Evolutionary conservation across 345 rosid species (phyloP).

Genomic region (Raphanus raphanistrum): DNA sequence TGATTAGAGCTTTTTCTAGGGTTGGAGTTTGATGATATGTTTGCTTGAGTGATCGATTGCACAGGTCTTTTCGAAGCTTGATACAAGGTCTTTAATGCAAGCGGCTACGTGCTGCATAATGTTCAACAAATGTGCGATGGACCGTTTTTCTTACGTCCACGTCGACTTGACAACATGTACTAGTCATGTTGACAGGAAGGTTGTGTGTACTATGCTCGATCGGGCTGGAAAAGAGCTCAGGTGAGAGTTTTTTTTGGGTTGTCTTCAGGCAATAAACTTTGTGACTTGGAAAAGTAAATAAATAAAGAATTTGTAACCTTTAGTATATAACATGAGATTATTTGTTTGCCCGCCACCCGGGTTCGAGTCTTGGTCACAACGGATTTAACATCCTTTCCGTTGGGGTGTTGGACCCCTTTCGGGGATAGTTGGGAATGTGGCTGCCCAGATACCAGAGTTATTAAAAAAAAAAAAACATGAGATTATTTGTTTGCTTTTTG

Average conservation of each 20-base stretch:
- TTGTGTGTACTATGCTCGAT: conserved; percentile 77
- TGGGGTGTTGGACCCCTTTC: too few relatives aligned
- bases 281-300: too few relatives aligned
- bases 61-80: conserved; percentile 86
- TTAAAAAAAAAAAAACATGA: background rate
- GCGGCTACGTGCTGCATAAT: conserved; percentile 74
- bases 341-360: background rate
- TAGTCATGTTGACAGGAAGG: conserved; percentile 65
- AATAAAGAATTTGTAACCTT: too few relatives aligned
- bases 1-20: background rate
- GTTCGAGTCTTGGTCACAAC: too few relatives aligned
- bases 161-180: conserved; percentile 73
- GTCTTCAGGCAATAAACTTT: too few relatives aligned
- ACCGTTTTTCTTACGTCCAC: conserved; percentile 66
- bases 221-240: conserved; percentile 76
- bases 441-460: background rate
- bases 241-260: conserved; percentile 32
- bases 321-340: background rate
- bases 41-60: background rate
- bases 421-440: too few relatives aligned
- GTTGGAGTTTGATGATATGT: background rate
- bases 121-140: conserved; percentile 84
- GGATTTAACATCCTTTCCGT: too few relatives aligned
- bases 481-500: background rate
- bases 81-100: conserved; percentile 74